These are phyloP conservation scores for Aspergillus glaucus DNA, from an alignment of 2,329 filamentous ascomycete genomes.

Conservation along the genomic window DNA sequence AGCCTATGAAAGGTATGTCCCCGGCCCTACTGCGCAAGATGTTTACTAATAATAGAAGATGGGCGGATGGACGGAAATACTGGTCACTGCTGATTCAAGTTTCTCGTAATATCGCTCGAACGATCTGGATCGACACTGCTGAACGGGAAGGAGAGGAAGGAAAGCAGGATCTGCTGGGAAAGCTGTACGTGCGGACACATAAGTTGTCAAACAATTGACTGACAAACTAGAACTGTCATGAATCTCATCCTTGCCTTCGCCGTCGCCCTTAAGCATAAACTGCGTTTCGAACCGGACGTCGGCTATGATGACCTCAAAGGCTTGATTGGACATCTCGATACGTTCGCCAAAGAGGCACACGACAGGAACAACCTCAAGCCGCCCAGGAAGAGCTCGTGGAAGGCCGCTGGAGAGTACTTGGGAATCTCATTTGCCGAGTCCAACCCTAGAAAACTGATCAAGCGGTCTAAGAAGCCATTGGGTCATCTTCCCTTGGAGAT, in stretches of 20 bases:
- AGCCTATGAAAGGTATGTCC: slow-evolving; percentile 60
- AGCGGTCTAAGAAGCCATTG: slow-evolving; percentile 63
- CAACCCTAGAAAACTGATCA: slow-evolving; percentile 72
- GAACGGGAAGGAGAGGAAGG: slow-evolving; percentile 54
- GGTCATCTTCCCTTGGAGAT: slow-evolving; percentile 83
- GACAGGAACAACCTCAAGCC: slow-evolving; percentile 33
- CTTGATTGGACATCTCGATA: slow-evolving; percentile 66
- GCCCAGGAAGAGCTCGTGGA: slow-evolving; percentile 50
- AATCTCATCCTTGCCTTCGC: slow-evolving; percentile 74
- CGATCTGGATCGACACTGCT: slow-evolving; percentile 73
- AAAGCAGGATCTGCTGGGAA: slow-evolving; percentile 64
- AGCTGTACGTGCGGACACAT: slow-evolving; percentile 43
- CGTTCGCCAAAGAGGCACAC: slow-evolving; percentile 60
- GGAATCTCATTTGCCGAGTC: slow-evolving; percentile 70
- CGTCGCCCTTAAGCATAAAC: slow-evolving; percentile 71
- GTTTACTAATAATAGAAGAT: slow-evolving; percentile 24
- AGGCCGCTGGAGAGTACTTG: slow-evolving; percentile 63
- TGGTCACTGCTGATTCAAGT: slow-evolving; percentile 55
- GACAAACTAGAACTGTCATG: slow-evolving; percentile 49
- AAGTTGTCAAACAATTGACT: neutral
- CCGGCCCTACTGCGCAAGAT: too few relatives aligned
- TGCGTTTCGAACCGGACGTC: slow-evolving; percentile 76
- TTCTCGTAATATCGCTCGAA: slow-evolving; percentile 55
- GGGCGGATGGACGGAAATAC: slow-evolving; percentile 57
- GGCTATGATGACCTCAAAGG: slow-evolving; percentile 68